Evolutionary conservation across 1,284 basidiomycete species (phyloP), one percentile per base, ranked within the genome.

Genomic region (Austropuccinia psidii): DNA sequence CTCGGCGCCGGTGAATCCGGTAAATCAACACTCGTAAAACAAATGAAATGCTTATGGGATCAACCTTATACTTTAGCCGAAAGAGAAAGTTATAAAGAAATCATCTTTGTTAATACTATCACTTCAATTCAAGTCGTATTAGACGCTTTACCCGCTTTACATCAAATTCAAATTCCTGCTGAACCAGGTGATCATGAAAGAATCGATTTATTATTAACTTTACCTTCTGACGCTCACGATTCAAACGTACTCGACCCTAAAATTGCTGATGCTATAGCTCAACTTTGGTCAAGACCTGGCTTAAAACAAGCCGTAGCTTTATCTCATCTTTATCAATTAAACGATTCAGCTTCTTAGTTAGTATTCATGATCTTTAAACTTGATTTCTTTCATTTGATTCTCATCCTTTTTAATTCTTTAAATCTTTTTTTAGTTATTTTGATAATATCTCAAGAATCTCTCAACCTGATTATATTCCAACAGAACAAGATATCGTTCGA

Each of bases 1-100:
- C 85, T 96, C 35, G 93, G 93, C 43, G 93, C 93, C 52, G 93
- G 93, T 43, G 93, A 95, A 79, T 91, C 89, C 37, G 93, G 93
- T 54, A 97, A 97, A 82, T 92, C 90, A 13, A 96, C 93, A 4
- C 85, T 93, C 77, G 85, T 93, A 80, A 93, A 57, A 54, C 54
- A 69, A 69, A 69, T 69, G 67, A 58, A 69, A 69, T 58, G 67
- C 21, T 31, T 69, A 47, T 69, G 67, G 52, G 67, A 69, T 24
- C 39, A 21, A 29, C 67, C 52, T n/a, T 47, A 49, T 54, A 58
- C 67, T 17, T 24, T 31, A 43, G 17, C 43, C 21, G 69, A 73
- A 37, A 17, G 50, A 33, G 69, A 73, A 43, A 37, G 27, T 9
- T 73, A 64, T 39, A 24, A 37, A 24, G 60, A 73, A 45, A 33